Base-by-base conservation (phyloP, 192 early-diverging fungal genomes). In the Martensiomyces pterosporus region DNA sequence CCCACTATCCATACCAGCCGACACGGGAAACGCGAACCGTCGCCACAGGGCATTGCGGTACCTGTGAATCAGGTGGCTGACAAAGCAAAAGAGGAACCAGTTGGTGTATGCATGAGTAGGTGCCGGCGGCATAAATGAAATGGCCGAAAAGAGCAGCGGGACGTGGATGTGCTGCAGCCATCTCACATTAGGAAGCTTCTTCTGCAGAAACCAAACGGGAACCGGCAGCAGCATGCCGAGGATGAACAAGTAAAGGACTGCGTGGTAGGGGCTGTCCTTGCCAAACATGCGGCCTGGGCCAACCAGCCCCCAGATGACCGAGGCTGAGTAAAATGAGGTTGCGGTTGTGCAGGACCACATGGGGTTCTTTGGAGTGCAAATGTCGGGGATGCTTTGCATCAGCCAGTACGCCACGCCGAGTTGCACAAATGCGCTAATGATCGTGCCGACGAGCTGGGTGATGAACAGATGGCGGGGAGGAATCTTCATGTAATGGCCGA, bases 381-480 rank as follows among this genome's bases (percentile, higher is more conserved):
- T 76, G 38, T 57, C 29, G 0, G 50, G 38, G 22, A 80, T 74
- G 21, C 56, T 63, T 24, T 23, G 49, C 76, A 82, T 76, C 17
- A 82, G 38, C 36, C 74, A 82, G 14, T 64, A 68, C 7, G 79
- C 77, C 10, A 80, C 82, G 3, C 63, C 70, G 37, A 83, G 63
- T 19, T 82, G 77, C 4, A 85, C 53, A 33, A 82, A 52, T 2
- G 77, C 80, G 10, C 79, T 80, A 13, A 73, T 39, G 27, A 85
- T 47, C 2, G 83, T 87, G 15, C 84, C 81, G 4, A 58, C 21
- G 18, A 81, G 56, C 55, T 89, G 87, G 49, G 79, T 75, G 32
- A 57, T 63, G 49, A 90, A 84, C 78, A 90, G 79, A 16, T 78
- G 55, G 39, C 82, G 64, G 21, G 87, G 87, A 38, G 84, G 78